phyloP scores from a whole-genome alignment of 805 yeast species.

The Sugiyamaella chiloensis region DNA sequence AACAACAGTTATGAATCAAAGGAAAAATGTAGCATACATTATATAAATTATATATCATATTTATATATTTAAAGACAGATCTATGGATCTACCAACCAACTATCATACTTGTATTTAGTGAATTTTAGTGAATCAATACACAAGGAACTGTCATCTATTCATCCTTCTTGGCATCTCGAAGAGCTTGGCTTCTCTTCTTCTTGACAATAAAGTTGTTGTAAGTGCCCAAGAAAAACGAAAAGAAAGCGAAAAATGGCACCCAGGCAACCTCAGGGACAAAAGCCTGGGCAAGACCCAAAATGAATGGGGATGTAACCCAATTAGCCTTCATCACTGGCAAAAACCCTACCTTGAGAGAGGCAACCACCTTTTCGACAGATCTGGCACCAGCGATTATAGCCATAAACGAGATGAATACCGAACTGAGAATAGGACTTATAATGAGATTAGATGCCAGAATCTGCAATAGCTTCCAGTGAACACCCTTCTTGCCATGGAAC shows the following conservation, averaged over 20 bases:
- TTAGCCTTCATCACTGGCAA: slow-evolving; percentile 34
- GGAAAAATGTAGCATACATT: no score
- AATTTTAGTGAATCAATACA: no score
- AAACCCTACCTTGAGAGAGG: slow-evolving; percentile 30
- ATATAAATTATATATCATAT: no score
- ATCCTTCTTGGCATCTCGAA: slow-evolving; percentile 3
- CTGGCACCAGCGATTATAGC: slow-evolving; percentile 37
- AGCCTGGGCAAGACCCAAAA: slow-evolving; percentile 37
- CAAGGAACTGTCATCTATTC: no score
- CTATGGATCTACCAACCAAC: no score
- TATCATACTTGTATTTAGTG: no score
- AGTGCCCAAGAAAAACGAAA: slow-evolving; percentile 37
- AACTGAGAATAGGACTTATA: slow-evolving; percentile 33
- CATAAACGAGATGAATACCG: slow-evolving; percentile 35
- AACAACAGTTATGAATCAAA: no score
- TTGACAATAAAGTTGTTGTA: slow-evolving; percentile 39
- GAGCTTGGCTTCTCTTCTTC: slow-evolving; percentile 20
- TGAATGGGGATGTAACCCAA: slow-evolving; percentile 38
- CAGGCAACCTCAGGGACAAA: slow-evolving; percentile 38
- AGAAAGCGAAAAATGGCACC: slow-evolving; percentile 40
- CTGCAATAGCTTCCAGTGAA: slow-evolving; percentile 33
- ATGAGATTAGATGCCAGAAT: slow-evolving; percentile 35
- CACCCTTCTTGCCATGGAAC: slow-evolving; percentile 31
- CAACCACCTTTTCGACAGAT: slow-evolving; percentile 27
- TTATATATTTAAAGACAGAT: no score